These are phyloP conservation scores for Thecaphora frezii DNA, from an alignment of 1,284 basidiomycete genomes.

Conservation along the genomic window DNA sequence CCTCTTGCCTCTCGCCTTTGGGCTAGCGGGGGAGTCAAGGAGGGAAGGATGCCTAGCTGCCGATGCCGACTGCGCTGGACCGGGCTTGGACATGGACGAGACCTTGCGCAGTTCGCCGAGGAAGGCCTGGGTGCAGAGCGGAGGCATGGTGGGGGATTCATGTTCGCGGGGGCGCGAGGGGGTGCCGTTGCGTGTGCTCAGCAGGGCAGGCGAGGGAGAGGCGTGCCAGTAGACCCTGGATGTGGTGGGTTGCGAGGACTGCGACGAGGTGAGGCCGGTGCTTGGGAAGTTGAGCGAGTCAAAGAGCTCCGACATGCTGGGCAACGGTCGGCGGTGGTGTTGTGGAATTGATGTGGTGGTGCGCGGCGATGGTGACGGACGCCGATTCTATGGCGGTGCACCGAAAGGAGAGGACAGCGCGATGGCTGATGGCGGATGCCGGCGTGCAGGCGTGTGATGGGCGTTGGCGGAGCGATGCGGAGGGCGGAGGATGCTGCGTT, in stretches of 20 bases:
- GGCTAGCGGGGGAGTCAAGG: neutral
- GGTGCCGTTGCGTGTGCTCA: conserved; percentile 20
- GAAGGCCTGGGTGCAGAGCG: conserved; percentile 34
- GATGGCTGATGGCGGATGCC: too few species aligned
- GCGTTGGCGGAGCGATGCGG: too few species aligned
- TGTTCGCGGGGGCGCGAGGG: conserved; percentile 15
- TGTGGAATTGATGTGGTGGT: too few species aligned
- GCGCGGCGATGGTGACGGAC: too few species aligned
- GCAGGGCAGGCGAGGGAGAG: conserved; percentile 28
- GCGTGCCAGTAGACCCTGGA: conserved; percentile 39
- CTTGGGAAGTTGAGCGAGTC: conserved; percentile 33
- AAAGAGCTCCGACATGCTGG: conserved; percentile 36
- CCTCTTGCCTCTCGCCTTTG: conserved; percentile 2
- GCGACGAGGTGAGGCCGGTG: conserved; percentile 23
- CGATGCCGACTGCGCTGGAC: too few species aligned
- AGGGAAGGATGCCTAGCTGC: too few species aligned
- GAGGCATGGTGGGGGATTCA: conserved; percentile 22
- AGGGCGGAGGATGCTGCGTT: too few species aligned
- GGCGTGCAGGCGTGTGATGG: too few species aligned
- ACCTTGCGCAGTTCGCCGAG: conserved; percentile 34
- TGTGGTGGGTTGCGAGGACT: conserved; percentile 33
- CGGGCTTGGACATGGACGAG: conserved; percentile 7
- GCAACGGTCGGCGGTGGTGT: neutral
- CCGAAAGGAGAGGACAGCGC: too few species aligned
- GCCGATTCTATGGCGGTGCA: too few species aligned